Evolutionary conservation across 805 yeast genomes (phyloP).

Genomic region (Starmerella asiatica): DNA sequence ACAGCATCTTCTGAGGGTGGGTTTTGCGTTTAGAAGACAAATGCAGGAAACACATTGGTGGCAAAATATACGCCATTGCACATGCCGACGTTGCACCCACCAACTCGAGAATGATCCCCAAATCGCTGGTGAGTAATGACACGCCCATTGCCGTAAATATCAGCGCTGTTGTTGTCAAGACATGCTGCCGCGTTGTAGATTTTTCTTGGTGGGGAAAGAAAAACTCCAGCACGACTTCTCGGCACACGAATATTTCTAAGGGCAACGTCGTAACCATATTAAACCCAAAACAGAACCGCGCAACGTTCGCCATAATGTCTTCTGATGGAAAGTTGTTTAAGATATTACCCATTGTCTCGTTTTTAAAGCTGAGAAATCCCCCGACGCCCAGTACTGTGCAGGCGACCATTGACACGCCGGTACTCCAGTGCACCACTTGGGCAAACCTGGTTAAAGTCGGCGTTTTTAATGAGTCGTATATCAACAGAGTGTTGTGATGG

Average conservation of each 20-base stretch:
- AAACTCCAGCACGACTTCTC: slow-evolving; percentile 71
- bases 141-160: slow-evolving; percentile 61
- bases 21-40: slow-evolving; percentile 34
- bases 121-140: slow-evolving; percentile 67
- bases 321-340: slow-evolving; percentile 71
- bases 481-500: slow-evolving; percentile 86
- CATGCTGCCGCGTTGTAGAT: slow-evolving; percentile 33
- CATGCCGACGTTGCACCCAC: slow-evolving; percentile 92
- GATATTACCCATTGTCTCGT: slow-evolving; percentile 71
- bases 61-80: slow-evolving; percentile 79
- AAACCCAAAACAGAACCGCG: slow-evolving; percentile 80
- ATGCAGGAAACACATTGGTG: slow-evolving; percentile 69
- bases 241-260: slow-evolving; percentile 73
- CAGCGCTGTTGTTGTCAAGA: slow-evolving; percentile 48
- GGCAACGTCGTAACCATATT: slow-evolving; percentile 91
- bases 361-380: slow-evolving; percentile 65
- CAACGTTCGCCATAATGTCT: slow-evolving; percentile 67
- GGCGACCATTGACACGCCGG: slow-evolving; percentile 64
- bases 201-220: slow-evolving; percentile 26
- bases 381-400: slow-evolving; percentile 66
- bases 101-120: slow-evolving; percentile 78
- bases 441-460: slow-evolving; percentile 69
- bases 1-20: slow-evolving; percentile 38
- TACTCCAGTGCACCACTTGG: slow-evolving; percentile 68
- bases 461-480: slow-evolving; percentile 64